Evolutionary conservation across 202 grass and related monocot species (phyloP).

Genomic region (Digitaria exilis): DNA sequence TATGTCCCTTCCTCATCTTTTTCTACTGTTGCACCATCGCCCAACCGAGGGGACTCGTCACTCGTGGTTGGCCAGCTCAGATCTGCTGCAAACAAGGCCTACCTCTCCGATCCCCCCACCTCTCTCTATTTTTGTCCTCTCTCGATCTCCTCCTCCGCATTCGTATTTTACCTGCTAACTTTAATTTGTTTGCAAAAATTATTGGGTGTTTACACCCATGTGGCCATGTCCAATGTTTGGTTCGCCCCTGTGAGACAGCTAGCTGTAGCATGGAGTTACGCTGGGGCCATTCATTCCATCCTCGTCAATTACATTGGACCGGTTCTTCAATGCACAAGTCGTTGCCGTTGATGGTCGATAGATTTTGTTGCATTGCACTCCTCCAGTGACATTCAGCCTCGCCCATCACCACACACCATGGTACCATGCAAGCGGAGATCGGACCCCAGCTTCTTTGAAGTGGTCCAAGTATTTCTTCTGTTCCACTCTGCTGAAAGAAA

Average conservation of each 20-base stretch:
- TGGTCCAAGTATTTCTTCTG: constrained; percentile 44
- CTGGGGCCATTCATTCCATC: background rate
- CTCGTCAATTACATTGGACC: constrained; percentile 33
- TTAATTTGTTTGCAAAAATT: too few relatives aligned
- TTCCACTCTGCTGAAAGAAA: background rate
- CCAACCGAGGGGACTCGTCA: too few relatives aligned
- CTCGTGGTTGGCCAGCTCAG: too few relatives aligned
- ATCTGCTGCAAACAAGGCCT: too few relatives aligned
- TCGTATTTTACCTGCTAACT: too few relatives aligned
- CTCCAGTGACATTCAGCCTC: constrained; percentile 31
- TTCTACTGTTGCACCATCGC: too few relatives aligned
- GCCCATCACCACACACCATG: constrained; percentile 23
- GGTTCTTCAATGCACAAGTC: constrained; percentile 22
- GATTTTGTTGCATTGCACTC: constrained; percentile 17
- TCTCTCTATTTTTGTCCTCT: too few relatives aligned
- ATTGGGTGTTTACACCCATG: too few relatives aligned
- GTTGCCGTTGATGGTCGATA: background rate
- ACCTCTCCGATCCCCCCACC: too few relatives aligned
- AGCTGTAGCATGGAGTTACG: background rate
- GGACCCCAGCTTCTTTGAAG: constrained; percentile 38
- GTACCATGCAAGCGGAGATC: background rate
- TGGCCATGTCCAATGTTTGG: too few relatives aligned
- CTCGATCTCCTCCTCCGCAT: too few relatives aligned
- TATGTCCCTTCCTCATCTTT: too few relatives aligned
- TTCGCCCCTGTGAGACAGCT: background rate